Evolutionary conservation across 495 filamentous ascomycete genomes (phyloP).

Genomic region (Hyaloscypha hepaticicola): DNA sequence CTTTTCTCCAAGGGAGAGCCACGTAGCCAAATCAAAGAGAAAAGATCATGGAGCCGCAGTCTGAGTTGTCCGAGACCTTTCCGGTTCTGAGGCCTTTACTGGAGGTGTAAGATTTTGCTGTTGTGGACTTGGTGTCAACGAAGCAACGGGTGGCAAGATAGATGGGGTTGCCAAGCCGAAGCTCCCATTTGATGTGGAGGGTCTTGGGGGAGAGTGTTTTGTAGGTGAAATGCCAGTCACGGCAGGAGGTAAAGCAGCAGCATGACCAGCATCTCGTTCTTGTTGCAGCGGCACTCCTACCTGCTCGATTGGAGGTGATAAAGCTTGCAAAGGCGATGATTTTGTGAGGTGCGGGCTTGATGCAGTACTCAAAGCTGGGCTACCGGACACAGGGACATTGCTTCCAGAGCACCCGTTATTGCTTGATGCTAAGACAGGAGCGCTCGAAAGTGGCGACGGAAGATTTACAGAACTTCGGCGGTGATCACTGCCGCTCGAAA

Average conservation of each 20-base stretch:
- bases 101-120: slow-evolving; percentile 49
- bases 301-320: not conserved
- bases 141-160: slow-evolving; percentile 51
- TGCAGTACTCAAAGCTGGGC: slow-evolving; percentile 11
- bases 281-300: not conserved
- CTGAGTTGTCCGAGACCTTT: slow-evolving; percentile 18
- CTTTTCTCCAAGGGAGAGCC: not conserved
- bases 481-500: slow-evolving; percentile 11
- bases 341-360: slow-evolving; percentile 13
- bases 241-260: slow-evolving; percentile 48
- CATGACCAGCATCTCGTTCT: slow-evolving; percentile 12
- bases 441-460: slow-evolving; percentile 24
- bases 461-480: slow-evolving; percentile 17
- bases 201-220: slow-evolving; percentile 59
- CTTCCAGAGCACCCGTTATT: slow-evolving; percentile 8
- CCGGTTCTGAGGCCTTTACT: slow-evolving; percentile 45
- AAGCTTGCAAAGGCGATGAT: slow-evolving; percentile 5
- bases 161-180: slow-evolving; percentile 35
- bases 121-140: slow-evolving; percentile 52
- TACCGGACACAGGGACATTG: slow-evolving; percentile 14
- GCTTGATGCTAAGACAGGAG: slow-evolving; percentile 26
- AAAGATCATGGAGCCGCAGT: slow-evolving; percentile 4
- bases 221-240: slow-evolving; percentile 71
- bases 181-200: slow-evolving; percentile 28
- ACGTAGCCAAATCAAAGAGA: not conserved